Percentiles rank a stretch among this genome's conserved stretches.
Evolutionary conservation across 1,139 yeast genomes (phyloP).

Genomic region (Taphrina pruni): DNA sequence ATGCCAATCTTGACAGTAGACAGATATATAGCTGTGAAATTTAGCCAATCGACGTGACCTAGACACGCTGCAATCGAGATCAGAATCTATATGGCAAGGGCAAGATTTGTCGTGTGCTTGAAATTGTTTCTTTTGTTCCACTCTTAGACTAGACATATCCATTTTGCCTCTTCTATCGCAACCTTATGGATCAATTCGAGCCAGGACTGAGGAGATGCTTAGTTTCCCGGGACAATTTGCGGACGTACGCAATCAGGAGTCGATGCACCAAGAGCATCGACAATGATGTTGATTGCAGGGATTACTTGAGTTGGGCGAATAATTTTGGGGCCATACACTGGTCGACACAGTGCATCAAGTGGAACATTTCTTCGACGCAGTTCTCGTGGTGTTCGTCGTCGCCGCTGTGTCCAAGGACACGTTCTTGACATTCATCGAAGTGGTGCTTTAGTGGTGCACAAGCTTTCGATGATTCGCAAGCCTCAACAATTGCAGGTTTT

Average conservation of each 20-base stretch:
- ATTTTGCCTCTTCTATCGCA: constrained; percentile 2
- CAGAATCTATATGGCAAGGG: background rate
- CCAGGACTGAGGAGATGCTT: too few species aligned
- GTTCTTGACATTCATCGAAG: constrained; percentile 91
- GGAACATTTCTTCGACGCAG: constrained; percentile 98
- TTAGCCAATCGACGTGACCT: background rate
- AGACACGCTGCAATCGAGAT: background rate
- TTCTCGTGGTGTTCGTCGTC: constrained; percentile 58
- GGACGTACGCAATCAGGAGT: too few species aligned
- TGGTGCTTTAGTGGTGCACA: constrained; percentile 84
- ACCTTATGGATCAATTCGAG: background rate
- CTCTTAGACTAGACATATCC: constrained; percentile 3
- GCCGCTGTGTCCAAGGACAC: constrained; percentile 86
- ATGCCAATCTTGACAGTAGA: background rate
- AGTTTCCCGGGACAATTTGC: too few species aligned
- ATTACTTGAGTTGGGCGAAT: constrained; percentile 82
- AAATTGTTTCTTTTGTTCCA: background rate
- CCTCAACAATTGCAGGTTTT: constrained; percentile 50
- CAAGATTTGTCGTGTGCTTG: background rate
- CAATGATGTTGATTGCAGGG: background rate
- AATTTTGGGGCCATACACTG: constrained; percentile 92
- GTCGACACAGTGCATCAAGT: constrained; percentile 78
- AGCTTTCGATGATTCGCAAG: constrained; percentile 61
- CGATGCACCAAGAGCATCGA: too few species aligned
- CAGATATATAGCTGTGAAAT: too few species aligned